Conservation (phyloP, 345 rosid species). For the Brassica cretica region DNA sequence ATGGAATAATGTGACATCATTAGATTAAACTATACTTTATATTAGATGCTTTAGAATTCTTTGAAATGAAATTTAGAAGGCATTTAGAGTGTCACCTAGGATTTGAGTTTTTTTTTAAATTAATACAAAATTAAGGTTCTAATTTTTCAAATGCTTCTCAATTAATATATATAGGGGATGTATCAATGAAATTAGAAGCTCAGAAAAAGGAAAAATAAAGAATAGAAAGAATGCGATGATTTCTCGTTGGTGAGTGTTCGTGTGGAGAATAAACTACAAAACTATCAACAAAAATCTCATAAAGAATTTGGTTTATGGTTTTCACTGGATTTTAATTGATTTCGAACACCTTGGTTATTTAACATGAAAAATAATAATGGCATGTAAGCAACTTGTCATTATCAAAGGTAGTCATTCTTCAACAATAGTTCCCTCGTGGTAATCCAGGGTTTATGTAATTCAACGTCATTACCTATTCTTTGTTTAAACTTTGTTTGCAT, state of each 20-base stretch:
- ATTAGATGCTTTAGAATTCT: too few species aligned
- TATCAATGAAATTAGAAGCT: too few species aligned
- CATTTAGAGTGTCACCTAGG: too few species aligned
- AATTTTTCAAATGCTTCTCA: too few species aligned
- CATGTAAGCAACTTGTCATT: neutral
- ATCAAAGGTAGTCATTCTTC: neutral
- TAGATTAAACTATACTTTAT: too few species aligned
- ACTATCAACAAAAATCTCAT: too few species aligned
- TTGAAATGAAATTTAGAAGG: too few species aligned
- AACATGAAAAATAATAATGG: neutral
- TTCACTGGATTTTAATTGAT: neutral
- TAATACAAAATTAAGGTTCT: too few species aligned
- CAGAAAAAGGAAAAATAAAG: too few species aligned
- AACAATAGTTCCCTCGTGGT: neutral
- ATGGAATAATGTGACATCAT: too few species aligned
- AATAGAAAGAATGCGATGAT: neutral
- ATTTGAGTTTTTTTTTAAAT: too few species aligned
- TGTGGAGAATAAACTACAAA: neutral
- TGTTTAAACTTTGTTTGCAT: neutral
- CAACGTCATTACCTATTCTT: neutral
- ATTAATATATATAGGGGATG: too few species aligned
- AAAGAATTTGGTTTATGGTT: neutral
- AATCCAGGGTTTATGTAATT: neutral
- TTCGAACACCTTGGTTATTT: neutral
- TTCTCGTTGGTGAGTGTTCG: neutral